phyloP scores from a whole-genome alignment of 768 basidiomycete genomes.

The Mycena sanguinolenta region DNA sequence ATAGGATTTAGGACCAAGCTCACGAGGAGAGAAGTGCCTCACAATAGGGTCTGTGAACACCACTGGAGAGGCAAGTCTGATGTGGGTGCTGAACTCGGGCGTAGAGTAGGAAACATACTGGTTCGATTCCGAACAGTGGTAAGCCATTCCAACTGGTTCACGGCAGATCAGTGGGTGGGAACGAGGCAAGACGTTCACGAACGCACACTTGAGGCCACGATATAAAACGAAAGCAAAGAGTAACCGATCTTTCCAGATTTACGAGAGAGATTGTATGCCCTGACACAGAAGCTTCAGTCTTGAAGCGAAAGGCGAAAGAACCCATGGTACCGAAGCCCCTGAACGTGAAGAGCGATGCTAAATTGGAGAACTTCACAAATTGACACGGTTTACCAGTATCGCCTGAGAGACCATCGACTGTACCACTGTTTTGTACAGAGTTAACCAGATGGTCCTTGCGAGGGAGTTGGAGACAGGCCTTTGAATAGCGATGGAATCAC shows the following conservation, averaged over 20 bases:
- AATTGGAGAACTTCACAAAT: neutral
- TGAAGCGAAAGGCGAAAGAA: too few relatives aligned
- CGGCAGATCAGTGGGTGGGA: conserved; percentile 10
- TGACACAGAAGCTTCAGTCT: too few relatives aligned
- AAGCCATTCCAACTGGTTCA: conserved; percentile 67
- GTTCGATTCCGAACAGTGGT: conserved; percentile 64
- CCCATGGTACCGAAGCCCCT: too few relatives aligned
- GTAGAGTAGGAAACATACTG: conserved; percentile 53
- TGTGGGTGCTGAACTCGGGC: too few relatives aligned
- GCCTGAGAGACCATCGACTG: conserved; percentile 76
- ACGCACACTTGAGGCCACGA: conserved; percentile 61
- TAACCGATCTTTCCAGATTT: conserved; percentile 57
- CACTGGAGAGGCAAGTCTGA: conserved; percentile 39
- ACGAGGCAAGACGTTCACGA: neutral
- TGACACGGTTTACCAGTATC: conserved; percentile 58
- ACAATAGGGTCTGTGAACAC: conserved; percentile 34
- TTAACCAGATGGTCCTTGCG: conserved; percentile 14
- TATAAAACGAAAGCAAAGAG: conserved; percentile 54
- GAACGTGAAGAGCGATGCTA: neutral
- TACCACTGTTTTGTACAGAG: conserved; percentile 59
- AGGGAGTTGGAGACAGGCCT: conserved; percentile 40
- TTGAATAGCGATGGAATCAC: too few relatives aligned
- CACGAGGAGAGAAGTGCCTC: conserved; percentile 3
- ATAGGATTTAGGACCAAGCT: conserved; percentile 1
- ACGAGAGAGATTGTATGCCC: too few relatives aligned